Base-by-base conservation (phyloP, 495 filamentous ascomycete species). In the Daldinia caldariorum region DNA sequence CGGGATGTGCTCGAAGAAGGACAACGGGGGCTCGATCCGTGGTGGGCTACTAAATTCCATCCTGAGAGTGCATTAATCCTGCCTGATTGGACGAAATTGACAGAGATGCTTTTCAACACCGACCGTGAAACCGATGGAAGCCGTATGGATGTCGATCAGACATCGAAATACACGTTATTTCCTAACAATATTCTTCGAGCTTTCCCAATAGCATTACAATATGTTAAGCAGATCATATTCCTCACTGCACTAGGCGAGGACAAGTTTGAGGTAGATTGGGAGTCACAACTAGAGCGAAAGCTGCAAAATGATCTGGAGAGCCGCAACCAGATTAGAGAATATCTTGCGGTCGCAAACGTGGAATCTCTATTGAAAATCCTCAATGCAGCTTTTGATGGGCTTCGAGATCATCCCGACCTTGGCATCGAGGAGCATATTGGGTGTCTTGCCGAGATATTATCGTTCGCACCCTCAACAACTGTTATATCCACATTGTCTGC, bases 1-100 rank as follows among this genome's bases (percentile, higher is more conserved):
- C 90, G 89, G 43, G 94, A 97, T 73, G 88, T 97, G 0, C 77
- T 92, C 0, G 95, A 98, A 76, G 94, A 99, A 79, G 95, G 92
- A 2, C 91, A 87, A 63, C 94, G 94, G 76, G 95, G 95, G 2
- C 85, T 97, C 1, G 90, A 85, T 66, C 84, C 80, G 0, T 86
- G 82, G 85, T 84, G 75, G 75, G 70, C 70, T 18, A 75, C 67
- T 76, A 54, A 82, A 81, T 57, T 81, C 76, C 59, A 80, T 67
- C 63, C 78, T 1, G 79, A 81, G 34, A 77, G 75, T 61, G 62
- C 69, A 1, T 70, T 66, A 13, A 65, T 67, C 34, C 63, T 87
- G 18, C 85, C 85, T 0, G 77, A 82, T 37, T 88, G 84, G 84
- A 72, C 67, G 31, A 68, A 81, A 51, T 75, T 87, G 79, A 78